Percentiles rank a stretch among this genome's conserved stretches.
Evolutionary conservation across 2,329 filamentous ascomycete genomes (phyloP).

Genomic region (Colletotrichum sp.): DNA sequence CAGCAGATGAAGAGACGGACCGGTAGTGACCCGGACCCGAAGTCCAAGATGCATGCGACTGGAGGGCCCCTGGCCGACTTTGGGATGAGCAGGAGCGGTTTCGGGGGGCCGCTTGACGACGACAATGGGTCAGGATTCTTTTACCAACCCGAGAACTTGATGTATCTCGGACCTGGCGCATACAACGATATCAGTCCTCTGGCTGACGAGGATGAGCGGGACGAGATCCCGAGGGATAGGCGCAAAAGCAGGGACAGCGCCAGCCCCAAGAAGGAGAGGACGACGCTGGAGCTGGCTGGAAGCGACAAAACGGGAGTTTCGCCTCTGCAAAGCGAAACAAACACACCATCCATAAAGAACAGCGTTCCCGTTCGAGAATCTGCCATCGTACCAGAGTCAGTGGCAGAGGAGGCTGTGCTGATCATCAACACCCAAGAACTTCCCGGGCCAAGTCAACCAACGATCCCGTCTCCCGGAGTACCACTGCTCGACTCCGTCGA

Average conservation of each 20-base stretch:
- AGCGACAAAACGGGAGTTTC: conserved; percentile 24
- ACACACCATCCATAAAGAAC: conserved; percentile 26
- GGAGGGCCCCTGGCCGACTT: conserved; percentile 24
- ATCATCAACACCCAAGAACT: background rate
- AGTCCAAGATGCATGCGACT: conserved; percentile 22
- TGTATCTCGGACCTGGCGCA: conserved; percentile 54
- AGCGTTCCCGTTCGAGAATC: conserved; percentile 25
- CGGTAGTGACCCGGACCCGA: conserved; percentile 2
- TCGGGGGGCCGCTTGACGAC: conserved; percentile 28
- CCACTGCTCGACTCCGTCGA: conserved; percentile 40
- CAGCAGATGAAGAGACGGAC: conserved; percentile 49
- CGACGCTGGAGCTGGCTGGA: background rate
- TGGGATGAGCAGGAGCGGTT: conserved; percentile 20
- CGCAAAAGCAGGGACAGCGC: background rate
- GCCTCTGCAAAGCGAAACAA: conserved; percentile 28
- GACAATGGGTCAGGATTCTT: conserved; percentile 41
- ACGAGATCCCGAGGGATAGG: background rate
- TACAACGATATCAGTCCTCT: conserved; percentile 52
- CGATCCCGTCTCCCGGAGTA: conserved; percentile 16
- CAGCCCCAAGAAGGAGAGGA: background rate
- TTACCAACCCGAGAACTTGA: conserved; percentile 58
- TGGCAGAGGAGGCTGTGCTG: background rate
- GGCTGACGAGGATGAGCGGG: conserved; percentile 41
- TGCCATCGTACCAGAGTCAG: background rate
- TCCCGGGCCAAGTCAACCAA: background rate